Evolutionary conservation across 2,329 filamentous ascomycete species (phyloP).

Genomic region (Incumbomyces lentus): DNA sequence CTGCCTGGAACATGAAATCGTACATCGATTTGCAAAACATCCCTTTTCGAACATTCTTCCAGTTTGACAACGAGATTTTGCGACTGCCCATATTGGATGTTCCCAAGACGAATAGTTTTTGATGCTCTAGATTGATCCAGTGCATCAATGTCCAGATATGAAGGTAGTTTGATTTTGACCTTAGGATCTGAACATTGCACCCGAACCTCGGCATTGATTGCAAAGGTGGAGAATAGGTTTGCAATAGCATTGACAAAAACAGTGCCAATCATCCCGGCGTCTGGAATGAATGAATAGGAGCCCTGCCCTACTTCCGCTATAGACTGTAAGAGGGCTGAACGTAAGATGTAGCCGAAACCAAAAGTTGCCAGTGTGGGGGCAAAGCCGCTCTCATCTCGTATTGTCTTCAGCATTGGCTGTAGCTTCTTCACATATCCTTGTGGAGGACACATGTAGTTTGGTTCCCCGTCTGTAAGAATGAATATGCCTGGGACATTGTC

Average conservation of each 20-base stretch:
- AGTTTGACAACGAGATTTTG: constrained; percentile 43
- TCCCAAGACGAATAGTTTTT: constrained; percentile 28
- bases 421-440: constrained; percentile 48
- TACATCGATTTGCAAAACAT: constrained; percentile 23
- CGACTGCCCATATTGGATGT: constrained; percentile 51
- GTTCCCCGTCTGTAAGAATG: constrained; percentile 30
- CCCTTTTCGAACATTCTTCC: constrained; percentile 19
- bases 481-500: constrained; percentile 26
- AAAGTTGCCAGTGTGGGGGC: constrained; percentile 39
- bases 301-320: constrained; percentile 49
- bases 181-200: constrained; percentile 23
- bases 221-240: constrained; percentile 50
- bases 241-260: constrained; percentile 54
- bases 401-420: constrained; percentile 24
- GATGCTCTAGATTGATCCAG: not conserved
- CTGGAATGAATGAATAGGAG: constrained; percentile 52
- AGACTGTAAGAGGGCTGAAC: constrained; percentile 47
- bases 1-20: constrained; percentile 16
- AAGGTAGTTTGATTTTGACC: not conserved
- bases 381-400: not conserved
- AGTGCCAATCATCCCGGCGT: constrained; percentile 51
- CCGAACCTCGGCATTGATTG: constrained; percentile 36
- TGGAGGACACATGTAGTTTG: constrained; percentile 44
- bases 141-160: not conserved
- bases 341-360: constrained; percentile 43